A percentile compares a stretch with the other conserved stretches of the same genome.
phyloP scores from a whole-genome alignment of 2,329 filamentous ascomycete species.

The Phialocephala sp. region DNA sequence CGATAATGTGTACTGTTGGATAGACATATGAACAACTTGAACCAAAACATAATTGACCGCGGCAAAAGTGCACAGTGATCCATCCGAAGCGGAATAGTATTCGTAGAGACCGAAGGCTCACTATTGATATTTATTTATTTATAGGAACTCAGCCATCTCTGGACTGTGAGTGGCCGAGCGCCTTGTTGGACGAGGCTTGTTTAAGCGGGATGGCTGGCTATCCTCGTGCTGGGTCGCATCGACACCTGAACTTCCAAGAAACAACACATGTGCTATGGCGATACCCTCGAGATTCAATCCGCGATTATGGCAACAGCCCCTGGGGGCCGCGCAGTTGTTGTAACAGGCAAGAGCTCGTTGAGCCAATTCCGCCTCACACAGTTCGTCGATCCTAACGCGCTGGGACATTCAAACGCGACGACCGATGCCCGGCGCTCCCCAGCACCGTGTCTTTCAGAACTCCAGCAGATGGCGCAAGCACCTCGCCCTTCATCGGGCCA shows the following conservation, averaged over 20 bases:
- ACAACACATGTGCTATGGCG: slow-evolving; percentile 33
- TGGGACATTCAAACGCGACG: slow-evolving; percentile 17
- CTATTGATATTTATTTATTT: slow-evolving; percentile 7
- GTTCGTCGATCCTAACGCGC: slow-evolving; percentile 30
- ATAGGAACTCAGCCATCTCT: neutral
- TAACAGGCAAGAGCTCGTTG: slow-evolving; percentile 30
- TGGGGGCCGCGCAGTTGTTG: slow-evolving; percentile 29
- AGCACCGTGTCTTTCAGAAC: slow-evolving; percentile 4
- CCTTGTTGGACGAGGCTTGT: neutral
- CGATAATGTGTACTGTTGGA: neutral
- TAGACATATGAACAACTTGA: neutral
- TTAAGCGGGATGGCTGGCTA: slow-evolving; percentile 2
- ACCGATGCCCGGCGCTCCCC: slow-evolving; percentile 14
- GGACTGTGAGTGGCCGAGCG: slow-evolving; percentile 3
- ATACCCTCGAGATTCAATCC: slow-evolving; percentile 28
- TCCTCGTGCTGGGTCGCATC: slow-evolving; percentile 15
- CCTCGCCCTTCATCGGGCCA: slow-evolving; percentile 37
- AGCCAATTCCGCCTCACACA: slow-evolving; percentile 33
- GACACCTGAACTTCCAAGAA: slow-evolving; percentile 15
- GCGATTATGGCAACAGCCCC: slow-evolving; percentile 40
- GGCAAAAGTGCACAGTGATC: neutral
- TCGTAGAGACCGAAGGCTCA: neutral
- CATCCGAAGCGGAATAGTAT: neutral
- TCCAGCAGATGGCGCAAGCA: slow-evolving; percentile 35
- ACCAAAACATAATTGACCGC: neutral